Base-by-base conservation (phyloP, 2,329 filamentous ascomycete genomes). In the Xylariaceae sp. region DNA sequence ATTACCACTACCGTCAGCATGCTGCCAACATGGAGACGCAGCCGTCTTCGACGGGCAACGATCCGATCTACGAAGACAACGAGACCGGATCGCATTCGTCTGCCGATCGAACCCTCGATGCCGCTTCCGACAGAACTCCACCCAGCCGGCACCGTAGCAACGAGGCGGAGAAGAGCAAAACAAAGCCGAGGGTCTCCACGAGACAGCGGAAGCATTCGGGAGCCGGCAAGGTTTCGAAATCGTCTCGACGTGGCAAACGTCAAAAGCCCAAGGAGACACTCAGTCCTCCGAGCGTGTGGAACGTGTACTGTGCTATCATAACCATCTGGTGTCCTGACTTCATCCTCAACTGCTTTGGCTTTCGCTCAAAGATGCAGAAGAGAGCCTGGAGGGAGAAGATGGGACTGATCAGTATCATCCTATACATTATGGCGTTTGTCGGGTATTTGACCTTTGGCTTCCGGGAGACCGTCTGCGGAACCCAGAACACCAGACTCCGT, bases 321-420 rank as follows among this genome's bases (percentile, higher is more conserved):
- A 98, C 92, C 0, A 95, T 96, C 53, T 96, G 92, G 89, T 83
- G 78, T 37, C 92, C 92, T 1, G 81, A 88, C 55, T 83, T 90
- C 41, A 62, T 95, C 18, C 67, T 98, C 35, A 76, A 73, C 45
- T 94, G 86, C 60, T 92, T 88, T 52, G 88, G 89, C 24, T 93
- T 84, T 69, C 77, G 79, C 6, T 73, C 84, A 29, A 92, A 84
- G 59, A 87, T 82, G 12, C 87, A 96, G 59, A 83, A 88, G 55
- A 76, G 87, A 51, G 92, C 92, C 3, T 98, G 92, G 92, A 77
- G 92, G 46, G 92, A 98, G 58, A 98, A 98, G 71, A 93, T 98
- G 70, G 92, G 92, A 3, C 65, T 98, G 38, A 85, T 95, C 63
- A 94, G 89, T 62, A 79, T 98, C 54, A 98, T 98, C 55, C 55